A percentile compares a stretch with the other conserved stretches of the same genome.
These are phyloP conservation scores for Kodamaea kaohsiungensis DNA, from an alignment of 805 yeast species.

Conservation along the genomic window DNA sequence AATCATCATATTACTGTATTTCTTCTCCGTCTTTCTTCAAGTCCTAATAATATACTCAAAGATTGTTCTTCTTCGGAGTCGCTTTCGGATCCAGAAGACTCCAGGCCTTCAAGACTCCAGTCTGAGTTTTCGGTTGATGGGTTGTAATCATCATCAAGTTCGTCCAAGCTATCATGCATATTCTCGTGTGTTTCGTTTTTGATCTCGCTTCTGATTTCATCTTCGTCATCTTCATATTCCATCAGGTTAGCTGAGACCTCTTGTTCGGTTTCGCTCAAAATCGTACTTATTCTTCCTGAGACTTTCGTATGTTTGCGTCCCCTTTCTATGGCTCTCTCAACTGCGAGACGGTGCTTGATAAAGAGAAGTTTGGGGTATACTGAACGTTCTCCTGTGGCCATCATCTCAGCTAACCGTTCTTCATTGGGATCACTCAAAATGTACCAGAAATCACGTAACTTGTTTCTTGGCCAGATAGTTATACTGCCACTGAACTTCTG, in stretches of 20 bases:
- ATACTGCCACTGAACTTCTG: conserved; percentile 75
- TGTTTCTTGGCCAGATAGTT: conserved; percentile 73
- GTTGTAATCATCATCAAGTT: conserved; percentile 5
- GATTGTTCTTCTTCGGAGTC: conserved; percentile 7
- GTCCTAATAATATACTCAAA: neutral
- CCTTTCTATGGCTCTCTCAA: conserved; percentile 63
- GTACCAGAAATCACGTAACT: conserved; percentile 57
- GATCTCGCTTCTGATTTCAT: conserved; percentile 6
- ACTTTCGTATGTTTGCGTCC: conserved; percentile 41
- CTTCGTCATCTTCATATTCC: conserved; percentile 14
- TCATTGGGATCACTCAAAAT: conserved; percentile 70
- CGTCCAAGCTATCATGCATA: neutral
- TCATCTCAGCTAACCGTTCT: conserved; percentile 54
- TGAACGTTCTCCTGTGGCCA: conserved; percentile 61
- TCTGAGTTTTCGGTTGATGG: conserved; percentile 3
- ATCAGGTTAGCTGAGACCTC: conserved; percentile 10
- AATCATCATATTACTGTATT: neutral
- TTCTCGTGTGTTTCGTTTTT: neutral
- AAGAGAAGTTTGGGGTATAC: conserved; percentile 68
- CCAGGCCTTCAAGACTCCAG: conserved; percentile 8
- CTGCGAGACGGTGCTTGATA: conserved; percentile 59
- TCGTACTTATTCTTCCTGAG: conserved; percentile 17
- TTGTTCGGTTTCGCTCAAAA: conserved; percentile 1
- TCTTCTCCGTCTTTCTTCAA: neutral
- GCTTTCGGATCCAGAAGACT: conserved; percentile 3